phyloP scores from a whole-genome alignment of 2,329 filamentous ascomycete species.

The Ceratocystis cubensis region DNA sequence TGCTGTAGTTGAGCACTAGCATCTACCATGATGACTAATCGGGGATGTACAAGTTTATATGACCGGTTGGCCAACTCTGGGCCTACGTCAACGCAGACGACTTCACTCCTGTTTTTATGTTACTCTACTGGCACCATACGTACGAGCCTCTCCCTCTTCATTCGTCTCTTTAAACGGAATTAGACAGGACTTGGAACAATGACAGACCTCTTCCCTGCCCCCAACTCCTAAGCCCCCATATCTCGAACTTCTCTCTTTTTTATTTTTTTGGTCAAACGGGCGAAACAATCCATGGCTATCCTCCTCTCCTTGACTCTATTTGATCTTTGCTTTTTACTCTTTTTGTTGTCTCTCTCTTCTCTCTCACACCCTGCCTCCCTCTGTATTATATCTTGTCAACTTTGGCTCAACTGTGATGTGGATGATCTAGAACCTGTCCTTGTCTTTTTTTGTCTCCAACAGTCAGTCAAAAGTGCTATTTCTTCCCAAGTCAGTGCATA shows the following conservation, averaged over 20 bases:
- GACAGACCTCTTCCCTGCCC: no score
- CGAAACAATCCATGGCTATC: neutral
- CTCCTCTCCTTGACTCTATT: neutral
- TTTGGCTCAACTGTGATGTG: neutral
- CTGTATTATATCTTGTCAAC: neutral
- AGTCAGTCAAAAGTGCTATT: neutral
- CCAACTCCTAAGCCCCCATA: no score
- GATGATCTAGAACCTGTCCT: neutral
- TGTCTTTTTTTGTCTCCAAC: neutral
- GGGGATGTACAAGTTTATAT: neutral
- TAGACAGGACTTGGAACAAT: neutral
- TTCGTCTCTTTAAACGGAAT: constrained; percentile 1
- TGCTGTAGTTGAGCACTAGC: neutral
- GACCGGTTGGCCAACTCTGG: no score
- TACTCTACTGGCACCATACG: no score
- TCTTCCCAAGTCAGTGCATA: neutral
- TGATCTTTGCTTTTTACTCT: neutral
- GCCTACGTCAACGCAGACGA: no score
- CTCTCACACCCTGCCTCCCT: neutral
- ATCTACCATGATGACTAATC: no score
- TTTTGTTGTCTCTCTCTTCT: neutral
- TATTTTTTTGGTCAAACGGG: neutral
- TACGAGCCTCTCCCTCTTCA: neutral
- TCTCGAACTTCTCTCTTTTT: neutral
- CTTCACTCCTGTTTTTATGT: no score